Evolutionary conservation across 2,329 filamentous ascomycete genomes (phyloP).

Genomic region (Talaromyces islandicus): DNA sequence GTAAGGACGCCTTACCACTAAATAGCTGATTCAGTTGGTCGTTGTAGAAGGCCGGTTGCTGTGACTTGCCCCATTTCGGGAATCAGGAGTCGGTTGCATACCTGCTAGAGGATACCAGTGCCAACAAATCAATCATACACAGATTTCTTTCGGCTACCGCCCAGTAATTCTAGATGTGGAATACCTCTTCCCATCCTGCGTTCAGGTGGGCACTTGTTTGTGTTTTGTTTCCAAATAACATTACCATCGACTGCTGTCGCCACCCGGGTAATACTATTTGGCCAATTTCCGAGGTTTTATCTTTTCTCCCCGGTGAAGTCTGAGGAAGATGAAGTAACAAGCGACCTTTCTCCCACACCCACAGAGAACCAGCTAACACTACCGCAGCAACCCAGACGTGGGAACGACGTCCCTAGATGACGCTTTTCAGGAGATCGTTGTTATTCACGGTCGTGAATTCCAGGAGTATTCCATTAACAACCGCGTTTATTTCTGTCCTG

Average conservation of each 20-base stretch:
- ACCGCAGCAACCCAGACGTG: conserved; percentile 37
- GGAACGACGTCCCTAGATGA: conserved; percentile 51
- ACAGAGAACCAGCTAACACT: conserved; percentile 18
- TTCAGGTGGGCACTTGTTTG: neutral
- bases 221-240: neutral
- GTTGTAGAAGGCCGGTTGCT: conserved; percentile 6
- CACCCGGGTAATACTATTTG: neutral
- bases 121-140: conserved; percentile 6
- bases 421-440: conserved; percentile 53
- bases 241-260: neutral
- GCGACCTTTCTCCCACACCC: conserved; percentile 11
- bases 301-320: neutral
- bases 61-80: conserved; percentile 5
- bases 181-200: neutral
- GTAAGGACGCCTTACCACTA: neutral
- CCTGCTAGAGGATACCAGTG: conserved; percentile 1
- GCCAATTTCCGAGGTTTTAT: neutral
- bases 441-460: conserved; percentile 58
- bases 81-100: conserved; percentile 2
- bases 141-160: neutral
- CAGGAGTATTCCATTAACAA: conserved; percentile 63
- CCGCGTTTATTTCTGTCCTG: conserved; percentile 60
- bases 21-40: neutral
- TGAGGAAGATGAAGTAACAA: conserved; percentile 18
- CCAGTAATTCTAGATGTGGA: neutral